Percentiles rank a stretch among this genome's conserved stretches.
Evolutionary conservation across 164 flowering plant genomes (phyloP).

Genomic region (Vitis rupestris): DNA sequence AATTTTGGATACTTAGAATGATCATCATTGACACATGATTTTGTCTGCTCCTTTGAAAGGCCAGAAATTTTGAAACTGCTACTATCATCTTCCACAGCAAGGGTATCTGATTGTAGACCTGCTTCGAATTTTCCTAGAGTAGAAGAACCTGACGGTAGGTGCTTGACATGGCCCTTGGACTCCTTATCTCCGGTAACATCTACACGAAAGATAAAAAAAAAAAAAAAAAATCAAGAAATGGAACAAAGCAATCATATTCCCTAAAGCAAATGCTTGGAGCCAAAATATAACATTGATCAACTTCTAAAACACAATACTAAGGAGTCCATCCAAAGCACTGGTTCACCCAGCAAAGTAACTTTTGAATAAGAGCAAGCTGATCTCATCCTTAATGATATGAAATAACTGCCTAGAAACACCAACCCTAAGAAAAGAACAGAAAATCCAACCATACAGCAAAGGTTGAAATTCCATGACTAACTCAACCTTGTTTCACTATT

Average conservation of each 20-base stretch:
- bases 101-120: conserved; percentile 13
- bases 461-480: background rate
- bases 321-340: background rate
- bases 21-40: conserved; percentile 7
- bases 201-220: conserved; percentile 30
- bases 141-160: conserved; percentile 22
- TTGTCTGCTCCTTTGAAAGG: conserved; percentile 12
- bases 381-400: background rate
- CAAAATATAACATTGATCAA: conserved; percentile 5
- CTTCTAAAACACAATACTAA: background rate
- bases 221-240: conserved; percentile 23
- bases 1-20: conserved; percentile 12
- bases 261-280: conserved; percentile 8
- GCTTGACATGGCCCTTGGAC: conserved; percentile 23
- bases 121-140: conserved; percentile 21
- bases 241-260: conserved; percentile 14
- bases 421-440: background rate
- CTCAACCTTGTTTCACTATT: background rate
- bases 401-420: background rate
- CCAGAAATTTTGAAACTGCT: background rate
- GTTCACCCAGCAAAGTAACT: background rate
- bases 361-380: background rate
- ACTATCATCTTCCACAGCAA: conserved; percentile 12
- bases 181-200: conserved; percentile 35
- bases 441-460: background rate